A percentile compares a stretch with the other conserved stretches of the same genome.
These are phyloP conservation scores for Calocera viscosa DNA, from an alignment of 768 basidiomycete genomes.

Conservation along the genomic window DNA sequence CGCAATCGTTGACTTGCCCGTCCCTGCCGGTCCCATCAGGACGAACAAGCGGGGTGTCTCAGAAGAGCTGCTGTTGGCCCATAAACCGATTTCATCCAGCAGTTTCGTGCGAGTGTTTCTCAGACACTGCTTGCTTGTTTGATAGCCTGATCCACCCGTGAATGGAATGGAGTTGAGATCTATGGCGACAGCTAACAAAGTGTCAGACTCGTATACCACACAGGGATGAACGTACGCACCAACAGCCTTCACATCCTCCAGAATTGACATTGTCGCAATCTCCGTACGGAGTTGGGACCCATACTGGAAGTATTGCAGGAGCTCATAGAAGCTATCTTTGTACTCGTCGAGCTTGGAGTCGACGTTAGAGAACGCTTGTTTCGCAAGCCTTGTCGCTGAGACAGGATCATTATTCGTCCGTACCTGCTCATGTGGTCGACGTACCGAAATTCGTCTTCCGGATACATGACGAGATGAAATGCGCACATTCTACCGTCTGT, in stretches of 20 bases:
- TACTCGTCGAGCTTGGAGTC: not conserved
- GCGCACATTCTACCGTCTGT: not conserved
- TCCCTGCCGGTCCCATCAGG: conserved; percentile 14
- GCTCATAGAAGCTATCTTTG: not conserved
- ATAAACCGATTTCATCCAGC: not conserved
- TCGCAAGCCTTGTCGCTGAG: not conserved
- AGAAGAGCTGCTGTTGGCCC: not conserved
- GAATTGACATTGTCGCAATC: not conserved
- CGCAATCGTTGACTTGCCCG: conserved; percentile 18
- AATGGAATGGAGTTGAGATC: not conserved
- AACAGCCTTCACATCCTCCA: not conserved
- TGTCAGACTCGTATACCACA: not conserved
- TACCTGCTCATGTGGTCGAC: not conserved
- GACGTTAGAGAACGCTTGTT: not conserved
- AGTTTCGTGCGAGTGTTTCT: not conserved
- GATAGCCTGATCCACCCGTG: not conserved
- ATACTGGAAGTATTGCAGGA: not conserved
- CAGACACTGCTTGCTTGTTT: not conserved
- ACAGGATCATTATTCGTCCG: not conserved
- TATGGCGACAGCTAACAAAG: not conserved
- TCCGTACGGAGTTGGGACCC: not conserved
- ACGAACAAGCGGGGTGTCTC: conserved; percentile 6
- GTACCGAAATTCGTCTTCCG: not conserved
- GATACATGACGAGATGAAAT: not conserved
- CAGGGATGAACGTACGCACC: not conserved